Evolutionary conservation across 176 grass and related monocot genomes (phyloP), one percentile per base, ranked within the genome.

Genomic region (Juncus inflexus): DNA sequence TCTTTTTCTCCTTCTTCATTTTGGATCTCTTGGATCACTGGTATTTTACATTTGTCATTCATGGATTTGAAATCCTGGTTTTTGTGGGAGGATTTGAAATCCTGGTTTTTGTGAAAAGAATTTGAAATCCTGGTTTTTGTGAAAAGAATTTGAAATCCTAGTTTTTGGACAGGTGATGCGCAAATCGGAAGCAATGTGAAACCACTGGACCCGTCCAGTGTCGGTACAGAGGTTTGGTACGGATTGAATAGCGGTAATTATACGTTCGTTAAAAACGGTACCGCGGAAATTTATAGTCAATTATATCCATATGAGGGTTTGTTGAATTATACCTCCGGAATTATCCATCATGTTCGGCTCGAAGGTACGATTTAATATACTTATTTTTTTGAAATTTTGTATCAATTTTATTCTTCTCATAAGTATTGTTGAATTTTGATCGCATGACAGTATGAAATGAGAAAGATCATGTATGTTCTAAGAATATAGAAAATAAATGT

Each of bases 21-120:
- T 70, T 96, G 92, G 92, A 78, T 97, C 4, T 89, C 92, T 35
- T 97, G 92, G 87, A 71, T 89, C 74, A 89, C 87, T 15, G 84
- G 87, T 80, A 13, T 42, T 16, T 19, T 58, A 36, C 13, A 40
- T 40, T 7, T 60, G 49, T 0, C 57, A 41, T 16, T 47, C 58
- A 53, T 5, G 39, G 51, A 5, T 40, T 39, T 13, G 6, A 19
- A 0, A 35, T 63, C 55, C 64, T 28, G 19, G 19, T 60, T 53
- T 57, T 51, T 7, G 10, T 51, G 40, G 11, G 5, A 9, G 39
- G 51, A 5, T 40, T 39, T 13, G 6, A 19, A 0, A 35, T 63
- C 55, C 64, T 28, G 19, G 19, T 60, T 53, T 57, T 51, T 7
- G 10, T 51, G 40, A 28, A 5, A 9, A 28, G 39, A 40, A 5